These are phyloP conservation scores for Calonectria pteridis DNA, from an alignment of 2,329 filamentous ascomycete genomes.

Conservation along the genomic window DNA sequence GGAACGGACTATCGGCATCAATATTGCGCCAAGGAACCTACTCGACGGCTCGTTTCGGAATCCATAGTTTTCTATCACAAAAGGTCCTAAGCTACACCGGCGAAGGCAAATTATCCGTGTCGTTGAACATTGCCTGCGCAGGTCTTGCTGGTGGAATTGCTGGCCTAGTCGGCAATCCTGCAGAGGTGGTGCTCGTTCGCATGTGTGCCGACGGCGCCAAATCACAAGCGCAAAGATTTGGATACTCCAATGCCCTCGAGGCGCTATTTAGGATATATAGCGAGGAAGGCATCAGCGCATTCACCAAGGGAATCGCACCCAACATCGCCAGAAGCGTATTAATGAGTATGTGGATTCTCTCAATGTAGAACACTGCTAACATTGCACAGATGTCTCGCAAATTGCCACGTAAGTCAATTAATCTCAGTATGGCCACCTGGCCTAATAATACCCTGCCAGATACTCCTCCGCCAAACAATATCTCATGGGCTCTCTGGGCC, in stretches of 20 bases:
- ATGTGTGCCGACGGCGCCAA: constrained; percentile 62
- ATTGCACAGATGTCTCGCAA: constrained; percentile 54
- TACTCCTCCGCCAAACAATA: constrained; percentile 52
- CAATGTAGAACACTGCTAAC: constrained; percentile 20
- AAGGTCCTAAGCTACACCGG: constrained; percentile 44
- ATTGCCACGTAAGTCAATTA: constrained; percentile 54
- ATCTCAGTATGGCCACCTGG: too few species aligned
- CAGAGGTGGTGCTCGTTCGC: constrained; percentile 58
- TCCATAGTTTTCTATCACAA: constrained; percentile 53
- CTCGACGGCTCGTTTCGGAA: constrained; percentile 58
- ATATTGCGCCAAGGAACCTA: constrained; percentile 59
- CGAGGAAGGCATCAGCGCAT: constrained; percentile 55
- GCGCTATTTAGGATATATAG: constrained; percentile 43
- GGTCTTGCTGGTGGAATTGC: constrained; percentile 56
- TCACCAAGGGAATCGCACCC: constrained; percentile 53
- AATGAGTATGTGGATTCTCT: constrained; percentile 51
- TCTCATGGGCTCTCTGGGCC: constrained; percentile 41
- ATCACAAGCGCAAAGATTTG: constrained; percentile 49
- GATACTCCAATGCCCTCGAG: constrained; percentile 53
- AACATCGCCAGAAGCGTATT: constrained; percentile 58
- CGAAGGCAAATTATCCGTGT: constrained; percentile 46
- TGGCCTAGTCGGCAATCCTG: constrained; percentile 59
- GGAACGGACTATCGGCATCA: constrained; percentile 58
- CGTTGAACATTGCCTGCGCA: constrained; percentile 54
- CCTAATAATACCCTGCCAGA: constrained; percentile 30